These are phyloP conservation scores for Lolium multiflorum DNA, from an alignment of 176 grass and related monocot genomes.

Conservation along the genomic window DNA sequence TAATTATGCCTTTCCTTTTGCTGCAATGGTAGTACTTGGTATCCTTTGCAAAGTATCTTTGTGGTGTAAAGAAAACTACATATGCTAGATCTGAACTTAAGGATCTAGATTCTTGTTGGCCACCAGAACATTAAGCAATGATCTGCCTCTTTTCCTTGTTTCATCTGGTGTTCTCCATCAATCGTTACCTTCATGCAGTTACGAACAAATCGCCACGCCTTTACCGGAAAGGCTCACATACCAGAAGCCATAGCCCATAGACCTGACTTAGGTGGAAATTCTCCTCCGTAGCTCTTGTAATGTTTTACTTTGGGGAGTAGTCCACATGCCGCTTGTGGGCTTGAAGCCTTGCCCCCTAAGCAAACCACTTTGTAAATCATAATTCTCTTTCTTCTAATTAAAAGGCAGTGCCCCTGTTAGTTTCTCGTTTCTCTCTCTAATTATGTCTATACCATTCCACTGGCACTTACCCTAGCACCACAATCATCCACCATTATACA, in stretches of 20 bases:
- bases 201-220: background rate
- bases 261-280: background rate
- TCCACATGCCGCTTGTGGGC: background rate
- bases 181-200: constrained; percentile 12
- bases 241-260: background rate
- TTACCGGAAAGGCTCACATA: background rate
- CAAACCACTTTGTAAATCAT: background rate
- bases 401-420: background rate
- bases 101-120: background rate
- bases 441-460: background rate
- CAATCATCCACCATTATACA: background rate
- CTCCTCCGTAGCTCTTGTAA: background rate
- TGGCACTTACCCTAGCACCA: background rate
- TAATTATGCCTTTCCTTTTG: background rate
- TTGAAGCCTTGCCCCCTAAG: background rate
- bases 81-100: background rate
- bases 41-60: constrained; percentile 25
- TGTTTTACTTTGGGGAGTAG: background rate
- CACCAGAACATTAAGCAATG: constrained; percentile 7
- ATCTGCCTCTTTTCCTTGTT: background rate
- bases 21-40: background rate
- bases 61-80: background rate
- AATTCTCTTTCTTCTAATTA: background rate
- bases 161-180: constrained; percentile 8
- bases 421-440: background rate